phyloP scores from a whole-genome alignment of 2,329 filamentous ascomycete species.

The Penicillium italicum region DNA sequence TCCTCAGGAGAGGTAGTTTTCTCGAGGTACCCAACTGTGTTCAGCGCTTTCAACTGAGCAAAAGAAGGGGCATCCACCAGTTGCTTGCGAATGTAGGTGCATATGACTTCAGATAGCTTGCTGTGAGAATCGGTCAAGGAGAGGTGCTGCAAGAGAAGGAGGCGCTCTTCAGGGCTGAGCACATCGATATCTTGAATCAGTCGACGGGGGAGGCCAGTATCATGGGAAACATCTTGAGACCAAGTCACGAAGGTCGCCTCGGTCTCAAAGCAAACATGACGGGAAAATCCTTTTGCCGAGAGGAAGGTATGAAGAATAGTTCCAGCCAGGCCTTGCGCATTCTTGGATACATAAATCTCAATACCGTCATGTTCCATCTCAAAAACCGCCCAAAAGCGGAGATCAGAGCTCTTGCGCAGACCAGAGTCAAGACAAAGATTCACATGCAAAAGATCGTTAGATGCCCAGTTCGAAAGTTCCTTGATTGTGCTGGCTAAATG shows the following conservation, averaged over 20 bases:
- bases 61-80: constrained; percentile 41
- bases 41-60: constrained; percentile 39
- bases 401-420: constrained; percentile 35
- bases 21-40: constrained; percentile 41
- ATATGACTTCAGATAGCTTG: constrained; percentile 30
- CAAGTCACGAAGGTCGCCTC: constrained; percentile 40
- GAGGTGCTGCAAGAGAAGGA: constrained; percentile 41
- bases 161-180: constrained; percentile 42
- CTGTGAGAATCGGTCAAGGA: constrained; percentile 29
- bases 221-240: constrained; percentile 29
- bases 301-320: constrained; percentile 48
- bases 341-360: constrained; percentile 45
- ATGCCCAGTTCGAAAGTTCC: constrained; percentile 29
- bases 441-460: constrained; percentile 30
- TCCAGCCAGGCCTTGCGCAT: constrained; percentile 41
- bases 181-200: constrained; percentile 42
- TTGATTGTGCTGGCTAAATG: constrained; percentile 29
- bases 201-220: constrained; percentile 36
- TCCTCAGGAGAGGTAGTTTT: constrained; percentile 36
- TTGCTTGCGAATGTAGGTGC: constrained; percentile 31
- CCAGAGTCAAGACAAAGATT: constrained; percentile 42
- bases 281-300: constrained; percentile 40
- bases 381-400: constrained; percentile 44
- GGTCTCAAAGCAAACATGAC: constrained; percentile 39
- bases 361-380: constrained; percentile 33